Evolutionary conservation across 2,329 filamentous ascomycete genomes (phyloP), one percentile per base, ranked within the genome.

Genomic region (Pyrenophora tritici-repentis): DNA sequence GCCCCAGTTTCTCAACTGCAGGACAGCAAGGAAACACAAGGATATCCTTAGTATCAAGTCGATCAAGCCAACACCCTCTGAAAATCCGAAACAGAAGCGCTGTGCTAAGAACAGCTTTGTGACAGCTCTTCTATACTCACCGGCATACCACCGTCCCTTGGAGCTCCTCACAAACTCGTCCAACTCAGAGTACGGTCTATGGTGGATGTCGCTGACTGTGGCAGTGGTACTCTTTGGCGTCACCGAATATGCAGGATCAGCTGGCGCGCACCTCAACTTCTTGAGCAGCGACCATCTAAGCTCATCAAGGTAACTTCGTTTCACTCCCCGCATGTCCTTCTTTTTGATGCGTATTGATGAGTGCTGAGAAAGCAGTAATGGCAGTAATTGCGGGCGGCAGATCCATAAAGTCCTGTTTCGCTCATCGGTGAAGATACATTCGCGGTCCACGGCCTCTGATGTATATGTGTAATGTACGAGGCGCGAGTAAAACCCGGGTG

Each of bases 31-130:
- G 61, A 54, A 52, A 38, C 61, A 66, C 81, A 85, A 17, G 78
- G 81, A 1, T 87, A 90, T 0, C 78, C 83, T 42, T 86, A 94
- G 59, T 79, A 86, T 38, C 84, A 89, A 1, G 83, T 97, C 42
- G 82, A 85, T 56, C 89, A 88, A 65, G 87, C 96, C 59, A 84
- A 78, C 49, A 14, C 75, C 31, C 3, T 67, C 67, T 5, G 71
- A 62, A 6, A 76, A 66, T 1, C 76, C 75, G 5, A 75, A 61
- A 3, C 67, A 63, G 18, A 73, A 66, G 2, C 75, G 62, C 52
- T 77, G 69, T 2, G 76, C 76, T 3, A 79, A 53, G 53, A 79
- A 78, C 0, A 76, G 46, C 53, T 75, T 75, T 3, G 70, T 70
- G 8, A 71, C 69, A 4, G 63, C 66, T 32, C 72, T 65, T 29